phyloP scores from a whole-genome alignment of 768 basidiomycete species.

The Cystofilobasidium ferigula region DNA sequence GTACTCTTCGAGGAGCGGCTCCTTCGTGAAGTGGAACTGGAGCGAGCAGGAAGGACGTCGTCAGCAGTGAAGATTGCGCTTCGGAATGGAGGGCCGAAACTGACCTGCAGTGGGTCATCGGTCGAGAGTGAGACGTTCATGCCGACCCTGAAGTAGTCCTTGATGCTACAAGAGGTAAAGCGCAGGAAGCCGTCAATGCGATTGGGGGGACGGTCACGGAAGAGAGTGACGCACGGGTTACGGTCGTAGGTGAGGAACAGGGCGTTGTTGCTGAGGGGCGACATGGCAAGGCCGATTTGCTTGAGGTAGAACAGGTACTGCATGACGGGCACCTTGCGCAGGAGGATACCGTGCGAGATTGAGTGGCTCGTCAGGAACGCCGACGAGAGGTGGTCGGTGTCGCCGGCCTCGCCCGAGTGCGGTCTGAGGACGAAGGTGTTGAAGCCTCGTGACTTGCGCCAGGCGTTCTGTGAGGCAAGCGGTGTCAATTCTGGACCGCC shows the following conservation, averaged over 20 bases:
- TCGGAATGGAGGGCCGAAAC: slow-evolving; percentile 36
- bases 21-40: slow-evolving; percentile 99
- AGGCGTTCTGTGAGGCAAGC: slow-evolving; percentile 3
- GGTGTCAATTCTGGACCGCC: no score
- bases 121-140: slow-evolving; percentile 50
- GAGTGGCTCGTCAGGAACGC: slow-evolving; percentile 94
- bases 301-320: slow-evolving; percentile 96
- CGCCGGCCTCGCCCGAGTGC: slow-evolving; percentile 94
- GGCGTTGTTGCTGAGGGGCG: slow-evolving; percentile 93
- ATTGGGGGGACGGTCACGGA: neutral
- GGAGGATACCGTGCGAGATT: slow-evolving; percentile 95
- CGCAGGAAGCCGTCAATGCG: neutral
- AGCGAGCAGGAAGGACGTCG: slow-evolving; percentile 29
- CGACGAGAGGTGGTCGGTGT: slow-evolving; percentile 91
- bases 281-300: slow-evolving; percentile 98
- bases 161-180: slow-evolving; percentile 40
- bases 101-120: slow-evolving; percentile 25
- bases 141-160: slow-evolving; percentile 92
- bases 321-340: slow-evolving; percentile 92
- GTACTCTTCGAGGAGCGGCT: slow-evolving; percentile 91
- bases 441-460: slow-evolving; percentile 54
- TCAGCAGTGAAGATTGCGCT: slow-evolving; percentile 49
- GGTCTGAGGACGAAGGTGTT: slow-evolving; percentile 91
- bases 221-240: slow-evolving; percentile 50
- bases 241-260: slow-evolving; percentile 92